Base-by-base conservation (phyloP, 2,329 filamentous ascomycete species). In the Pseudopyricularia javanii region DNA sequence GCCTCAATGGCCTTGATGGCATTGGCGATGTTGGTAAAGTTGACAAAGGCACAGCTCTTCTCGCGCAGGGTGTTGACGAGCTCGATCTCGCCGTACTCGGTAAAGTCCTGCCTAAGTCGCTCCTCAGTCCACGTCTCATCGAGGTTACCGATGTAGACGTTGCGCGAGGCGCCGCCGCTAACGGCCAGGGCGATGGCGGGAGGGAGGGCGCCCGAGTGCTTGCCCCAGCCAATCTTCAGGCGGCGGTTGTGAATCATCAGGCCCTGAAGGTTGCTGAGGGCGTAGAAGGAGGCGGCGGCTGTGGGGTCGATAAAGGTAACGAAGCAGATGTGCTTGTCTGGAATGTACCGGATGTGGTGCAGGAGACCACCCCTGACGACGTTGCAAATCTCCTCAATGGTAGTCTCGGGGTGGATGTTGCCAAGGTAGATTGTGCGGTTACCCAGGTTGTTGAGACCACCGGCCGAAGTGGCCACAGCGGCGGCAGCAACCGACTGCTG, bases 251-350 rank as follows among this genome's bases (percentile, higher is more conserved):
- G 93, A 62, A 98, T 98, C 93, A 98, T 98, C 59, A 98, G 74
- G 24, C 93, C 93, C 67, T 98, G 93, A 28, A 98, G 76, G 70
- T 97, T 97, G 78, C 91, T 96, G 55, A 98, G 75, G 43, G 93
- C 93, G 63, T 96, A 98, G 74, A 98, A 98, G 1, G 91, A 96
- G 40, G 93, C 93, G 24, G 93, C 93, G 3, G 93, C 94, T 24
- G 93, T 98, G 8, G 93, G 93, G 64, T 98, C 93, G 68, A 98
- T 97, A 71, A 98, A 98, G 1, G 93, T 98, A 54, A 98, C 93
- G 65, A 98, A 98, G 76, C 93, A 98, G 61, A 98, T 98, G 72
- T 98, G 93, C 80, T 98, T 98, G 74, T 98, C 93, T 7, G 93
- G 93, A 62, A 98, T 98, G 71, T 97, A 98, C 61, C 93, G 89